phyloP scores from a whole-genome alignment of 495 filamentous ascomycete species.

The Neurospora africana region DNA sequence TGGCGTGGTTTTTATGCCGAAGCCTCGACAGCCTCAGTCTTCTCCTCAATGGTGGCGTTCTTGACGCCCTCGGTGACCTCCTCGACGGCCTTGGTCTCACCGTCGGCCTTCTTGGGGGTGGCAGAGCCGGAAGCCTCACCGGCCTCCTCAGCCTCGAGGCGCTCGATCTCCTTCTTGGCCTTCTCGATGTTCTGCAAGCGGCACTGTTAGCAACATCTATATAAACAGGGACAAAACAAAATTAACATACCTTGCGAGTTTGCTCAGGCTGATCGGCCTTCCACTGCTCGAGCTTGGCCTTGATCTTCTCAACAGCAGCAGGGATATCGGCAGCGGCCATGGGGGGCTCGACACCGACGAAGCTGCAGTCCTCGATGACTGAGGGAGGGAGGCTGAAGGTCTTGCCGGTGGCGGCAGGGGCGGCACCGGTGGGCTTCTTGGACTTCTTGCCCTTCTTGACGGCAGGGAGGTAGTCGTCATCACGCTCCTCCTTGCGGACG shows the following conservation, averaged over 20 bases:
- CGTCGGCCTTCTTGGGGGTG: constrained; percentile 29
- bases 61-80: constrained; percentile 53
- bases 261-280: constrained; percentile 82
- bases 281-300: constrained; percentile 85
- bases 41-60: constrained; percentile 57
- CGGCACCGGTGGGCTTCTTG: constrained; percentile 46
- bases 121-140: constrained; percentile 24
- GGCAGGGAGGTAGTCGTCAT: constrained; percentile 80
- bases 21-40: constrained; percentile 41
- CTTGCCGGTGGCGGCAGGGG: constrained; percentile 31
- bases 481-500: constrained; percentile 69
- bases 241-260: constrained; percentile 71
- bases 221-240: not conserved
- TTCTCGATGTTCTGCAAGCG: constrained; percentile 73
- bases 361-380: constrained; percentile 78
- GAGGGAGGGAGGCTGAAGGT: constrained; percentile 85
- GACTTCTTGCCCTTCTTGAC: constrained; percentile 88
- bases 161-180: constrained; percentile 53
- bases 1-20: constrained; percentile 7
- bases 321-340: constrained; percentile 76
- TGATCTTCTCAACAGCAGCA: constrained; percentile 70
- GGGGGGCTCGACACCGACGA: constrained; percentile 75
- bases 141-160: constrained; percentile 46
- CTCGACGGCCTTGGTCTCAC: constrained; percentile 29
- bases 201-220: constrained; percentile 31